Base-by-base conservation (phyloP, 352 stramenopile genomes). In the Pelagophyceae sp. region DNA sequence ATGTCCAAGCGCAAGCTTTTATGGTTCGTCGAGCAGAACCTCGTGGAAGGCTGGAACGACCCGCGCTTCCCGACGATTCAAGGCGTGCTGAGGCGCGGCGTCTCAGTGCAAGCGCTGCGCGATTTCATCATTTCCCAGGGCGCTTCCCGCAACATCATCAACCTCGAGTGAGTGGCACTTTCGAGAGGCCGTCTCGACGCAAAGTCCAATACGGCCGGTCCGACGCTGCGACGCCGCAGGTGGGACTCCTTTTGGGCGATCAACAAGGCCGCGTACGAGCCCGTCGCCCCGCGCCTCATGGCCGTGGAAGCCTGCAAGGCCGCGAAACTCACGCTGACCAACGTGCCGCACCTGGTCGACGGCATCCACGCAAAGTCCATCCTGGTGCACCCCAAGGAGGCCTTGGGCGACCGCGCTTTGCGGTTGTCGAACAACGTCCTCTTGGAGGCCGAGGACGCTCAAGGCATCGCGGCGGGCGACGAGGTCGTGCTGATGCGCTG, bases 171-270 rank as follows among this genome's bases (percentile, higher is more conserved):
- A n/a, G n/a, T n/a, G n/a, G n/a, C n/a, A n/a, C n/a, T n/a, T n/a
- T n/a, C n/a, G n/a, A n/a, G n/a, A n/a, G n/a, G n/a, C n/a, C n/a
- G n/a, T n/a, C n/a, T n/a, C n/a, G n/a, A n/a, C n/a, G n/a, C n/a
- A n/a, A n/a, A n/a, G n/a, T n/a, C n/a, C n/a, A n/a, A n/a, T n/a
- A n/a, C n/a, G n/a, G n/a, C n/a, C n/a, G n/a, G n/a, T n/a, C n/a
- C n/a, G n/a, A n/a, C n/a, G n/a, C n/a, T n/a, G n/a, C n/a, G n/a
- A n/a, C n/a, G n/a, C n/a, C n/a, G n/a, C n/a, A n/a, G n/a, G n/a
- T 99, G 96, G 96, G 94, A 97, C 87, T 98, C 98, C 83, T 99
- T 99, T 81, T 99, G 96, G 96, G 96, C 92, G 20, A 88, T 97
- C 77, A 99, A 99, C 90, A 99, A 99, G 88, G 95, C 96, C 76